Conservation (phyloP, 2,329 filamentous ascomycete genomes). For the Verticillium tricorpus region DNA sequence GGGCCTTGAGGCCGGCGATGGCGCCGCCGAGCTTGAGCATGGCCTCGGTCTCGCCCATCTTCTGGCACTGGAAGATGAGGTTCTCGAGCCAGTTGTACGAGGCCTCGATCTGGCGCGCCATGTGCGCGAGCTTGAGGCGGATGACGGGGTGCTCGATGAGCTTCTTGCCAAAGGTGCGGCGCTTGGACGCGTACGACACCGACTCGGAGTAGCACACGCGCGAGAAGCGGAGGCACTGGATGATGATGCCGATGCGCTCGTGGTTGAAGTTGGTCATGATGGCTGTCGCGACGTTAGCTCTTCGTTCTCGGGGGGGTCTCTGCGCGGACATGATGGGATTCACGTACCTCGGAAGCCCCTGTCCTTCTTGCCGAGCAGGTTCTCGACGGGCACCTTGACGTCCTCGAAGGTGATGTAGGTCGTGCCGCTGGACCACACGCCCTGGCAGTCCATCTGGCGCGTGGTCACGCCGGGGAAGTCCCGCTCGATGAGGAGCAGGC, state of each 20-base stretch:
- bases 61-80: slow-evolving; percentile 85
- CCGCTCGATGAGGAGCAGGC: slow-evolving; percentile 87
- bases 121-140: slow-evolving; percentile 94
- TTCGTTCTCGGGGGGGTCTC: not conserved
- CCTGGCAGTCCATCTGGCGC: slow-evolving; percentile 96
- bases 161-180: slow-evolving; percentile 91
- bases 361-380: slow-evolving; percentile 96
- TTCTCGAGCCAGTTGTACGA: slow-evolving; percentile 97
- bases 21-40: slow-evolving; percentile 94
- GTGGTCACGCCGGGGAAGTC: slow-evolving; percentile 80
- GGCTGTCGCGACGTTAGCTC: slow-evolving; percentile 42
- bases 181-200: slow-evolving; percentile 96
- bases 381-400: slow-evolving; percentile 99
- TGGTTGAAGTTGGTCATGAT: slow-evolving; percentile 99
- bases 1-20: slow-evolving; percentile 90
- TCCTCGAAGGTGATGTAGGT: slow-evolving; percentile 99
- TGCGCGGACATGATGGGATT: not conserved
- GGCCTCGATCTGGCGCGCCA: slow-evolving; percentile 96
- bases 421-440: slow-evolving; percentile 91
- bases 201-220: slow-evolving; percentile 97
- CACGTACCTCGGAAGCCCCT: slow-evolving; percentile 79
- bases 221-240: slow-evolving; percentile 91
- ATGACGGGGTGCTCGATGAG: slow-evolving; percentile 97
- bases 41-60: slow-evolving; percentile 90
- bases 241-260: slow-evolving; percentile 97